phyloP scores from a whole-genome alignment of 2,329 filamentous ascomycete genomes.

The Aspergillus chevalieri region DNA sequence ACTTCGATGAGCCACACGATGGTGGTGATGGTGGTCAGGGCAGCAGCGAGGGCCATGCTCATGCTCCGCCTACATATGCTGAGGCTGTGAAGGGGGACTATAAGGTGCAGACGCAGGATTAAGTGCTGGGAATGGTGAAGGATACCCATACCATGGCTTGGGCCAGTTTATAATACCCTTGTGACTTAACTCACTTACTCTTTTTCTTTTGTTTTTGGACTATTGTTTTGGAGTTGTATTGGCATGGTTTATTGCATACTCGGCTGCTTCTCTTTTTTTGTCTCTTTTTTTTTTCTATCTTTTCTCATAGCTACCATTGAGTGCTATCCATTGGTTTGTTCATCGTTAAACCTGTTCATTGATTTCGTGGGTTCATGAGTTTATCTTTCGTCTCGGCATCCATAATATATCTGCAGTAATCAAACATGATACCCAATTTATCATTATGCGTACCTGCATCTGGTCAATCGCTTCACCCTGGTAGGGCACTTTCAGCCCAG shows the following conservation, averaged over 20 bases:
- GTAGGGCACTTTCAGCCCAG: too few relatives aligned
- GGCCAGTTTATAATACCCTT: not conserved
- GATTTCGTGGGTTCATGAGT: too few relatives aligned
- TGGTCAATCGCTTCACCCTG: too few relatives aligned
- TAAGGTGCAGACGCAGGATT: slow-evolving; percentile 72
- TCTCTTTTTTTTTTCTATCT: not conserved
- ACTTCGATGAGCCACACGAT: slow-evolving; percentile 6
- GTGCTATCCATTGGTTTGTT: too few relatives aligned
- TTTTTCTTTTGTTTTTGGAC: not conserved
- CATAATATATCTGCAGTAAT: too few relatives aligned
- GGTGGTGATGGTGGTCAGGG: slow-evolving; percentile 12
- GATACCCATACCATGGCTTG: not conserved
- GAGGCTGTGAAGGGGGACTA: slow-evolving; percentile 85
- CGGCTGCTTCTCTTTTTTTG: not conserved
- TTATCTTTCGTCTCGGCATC: too few relatives aligned
- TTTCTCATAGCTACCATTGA: too few relatives aligned
- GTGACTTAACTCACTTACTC: not conserved
- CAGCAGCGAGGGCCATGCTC: slow-evolving; percentile 30
- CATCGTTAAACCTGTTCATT: too few relatives aligned
- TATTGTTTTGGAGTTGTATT: too few relatives aligned
- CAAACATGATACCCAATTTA: too few relatives aligned
- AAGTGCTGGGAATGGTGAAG: slow-evolving; percentile 13
- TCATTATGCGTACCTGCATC: too few relatives aligned
- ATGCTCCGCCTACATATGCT: slow-evolving; percentile 73
- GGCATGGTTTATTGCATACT: too few relatives aligned